phyloP scores from a whole-genome alignment of 1,284 basidiomycete species.

The Meira nashicola region DNA sequence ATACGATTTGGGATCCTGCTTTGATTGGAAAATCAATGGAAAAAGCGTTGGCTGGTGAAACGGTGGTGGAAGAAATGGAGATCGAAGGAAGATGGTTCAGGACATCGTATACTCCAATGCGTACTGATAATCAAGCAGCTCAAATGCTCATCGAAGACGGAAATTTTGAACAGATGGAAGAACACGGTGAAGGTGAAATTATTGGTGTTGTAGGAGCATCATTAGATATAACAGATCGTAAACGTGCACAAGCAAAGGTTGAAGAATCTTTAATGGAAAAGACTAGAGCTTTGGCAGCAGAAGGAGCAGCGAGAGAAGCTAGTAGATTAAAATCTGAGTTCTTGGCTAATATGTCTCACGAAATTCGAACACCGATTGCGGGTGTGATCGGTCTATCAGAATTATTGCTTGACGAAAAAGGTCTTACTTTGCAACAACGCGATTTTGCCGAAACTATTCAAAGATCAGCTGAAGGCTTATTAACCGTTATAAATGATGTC shows the following conservation, averaged over 20 bases:
- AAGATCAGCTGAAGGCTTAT: slow-evolving; percentile 55
- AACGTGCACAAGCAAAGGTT: slow-evolving; percentile 45
- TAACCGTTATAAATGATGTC: slow-evolving; percentile 56
- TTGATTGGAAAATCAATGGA: slow-evolving; percentile 36
- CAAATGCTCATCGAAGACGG: slow-evolving; percentile 14
- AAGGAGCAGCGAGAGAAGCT: slow-evolving; percentile 57
- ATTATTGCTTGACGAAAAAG: slow-evolving; percentile 43
- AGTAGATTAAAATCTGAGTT: slow-evolving; percentile 57
- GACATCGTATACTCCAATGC: slow-evolving; percentile 42
- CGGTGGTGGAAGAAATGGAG: slow-evolving; percentile 45
- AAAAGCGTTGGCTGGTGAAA: slow-evolving; percentile 35
- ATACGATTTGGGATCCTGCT: slow-evolving; percentile 37
- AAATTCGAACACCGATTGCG: slow-evolving; percentile 56
- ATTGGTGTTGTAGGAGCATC: slow-evolving; percentile 53
- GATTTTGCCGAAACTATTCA: slow-evolving; percentile 56
- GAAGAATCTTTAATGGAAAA: slow-evolving; percentile 49
- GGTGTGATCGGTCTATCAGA: slow-evolving; percentile 53
- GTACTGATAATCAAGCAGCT: slow-evolving; percentile 26
- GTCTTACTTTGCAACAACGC: slow-evolving; percentile 52
- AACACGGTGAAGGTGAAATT: slow-evolving; percentile 18
- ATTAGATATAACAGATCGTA: slow-evolving; percentile 52
- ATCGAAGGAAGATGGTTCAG: slow-evolving; percentile 47
- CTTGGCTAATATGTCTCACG: slow-evolving; percentile 55
- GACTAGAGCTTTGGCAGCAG: slow-evolving; percentile 47
- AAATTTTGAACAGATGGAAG: neutral